Percentiles rank a stretch among this genome's conserved stretches.
These are phyloP conservation scores for Boletus insuetus DNA, from an alignment of 768 basidiomycete genomes.

Conservation along the genomic window DNA sequence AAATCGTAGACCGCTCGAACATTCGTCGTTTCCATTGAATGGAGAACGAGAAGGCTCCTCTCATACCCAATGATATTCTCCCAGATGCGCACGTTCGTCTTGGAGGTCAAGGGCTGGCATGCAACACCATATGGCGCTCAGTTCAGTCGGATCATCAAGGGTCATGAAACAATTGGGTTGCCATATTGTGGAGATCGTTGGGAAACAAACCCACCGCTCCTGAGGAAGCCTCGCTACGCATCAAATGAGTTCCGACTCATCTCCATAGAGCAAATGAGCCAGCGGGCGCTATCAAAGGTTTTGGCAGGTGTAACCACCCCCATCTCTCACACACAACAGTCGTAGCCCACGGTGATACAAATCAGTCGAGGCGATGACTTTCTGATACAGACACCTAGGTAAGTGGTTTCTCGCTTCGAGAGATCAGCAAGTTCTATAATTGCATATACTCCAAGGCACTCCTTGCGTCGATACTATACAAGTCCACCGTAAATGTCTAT, in stretches of 20 bases:
- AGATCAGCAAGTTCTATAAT: not conserved
- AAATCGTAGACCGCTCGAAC: slow-evolving; percentile 1
- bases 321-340: not conserved
- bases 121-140: not conserved
- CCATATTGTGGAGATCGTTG: slow-evolving; percentile 12
- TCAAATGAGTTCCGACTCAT: slow-evolving; percentile 3
- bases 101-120: slow-evolving; percentile 8
- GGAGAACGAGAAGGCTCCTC: not conserved
- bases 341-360: not conserved
- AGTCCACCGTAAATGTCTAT: not conserved
- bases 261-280: slow-evolving; percentile 1
- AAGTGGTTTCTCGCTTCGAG: slow-evolving; percentile 3
- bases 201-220: not conserved
- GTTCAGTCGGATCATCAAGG: slow-evolving; percentile 1
- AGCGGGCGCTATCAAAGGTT: not conserved
- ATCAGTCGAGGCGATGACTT: slow-evolving; percentile 19
- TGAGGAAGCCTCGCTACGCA: not conserved
- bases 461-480: not conserved
- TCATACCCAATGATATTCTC: not conserved
- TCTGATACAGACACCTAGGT: slow-evolving; percentile 1
- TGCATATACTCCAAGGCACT: not conserved
- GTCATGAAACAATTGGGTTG: not conserved
- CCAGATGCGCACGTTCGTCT: not conserved
- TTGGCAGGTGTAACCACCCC: not conserved
- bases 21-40: not conserved